Evolutionary conservation across 2,329 filamentous ascomycete species (phyloP).

Genomic region (Apiospora sp.): DNA sequence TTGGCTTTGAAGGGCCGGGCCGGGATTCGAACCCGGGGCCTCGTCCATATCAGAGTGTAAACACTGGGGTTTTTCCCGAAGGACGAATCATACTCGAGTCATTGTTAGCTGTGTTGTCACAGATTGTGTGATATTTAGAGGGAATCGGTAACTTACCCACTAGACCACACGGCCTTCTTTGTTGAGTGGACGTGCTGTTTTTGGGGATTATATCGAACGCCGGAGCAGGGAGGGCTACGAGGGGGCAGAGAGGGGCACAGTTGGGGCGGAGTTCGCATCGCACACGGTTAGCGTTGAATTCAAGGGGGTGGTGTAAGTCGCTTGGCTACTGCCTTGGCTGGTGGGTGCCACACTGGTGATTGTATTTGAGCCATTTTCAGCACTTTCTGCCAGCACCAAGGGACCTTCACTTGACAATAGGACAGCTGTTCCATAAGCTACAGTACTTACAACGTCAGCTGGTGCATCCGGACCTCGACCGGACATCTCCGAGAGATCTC

Average conservation of each 20-base stretch:
- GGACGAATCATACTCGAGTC: not conserved
- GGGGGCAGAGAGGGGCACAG: too few relatives aligned
- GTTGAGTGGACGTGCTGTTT: not conserved
- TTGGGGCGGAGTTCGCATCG: too few relatives aligned
- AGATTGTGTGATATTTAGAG: not conserved
- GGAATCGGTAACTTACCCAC: not conserved
- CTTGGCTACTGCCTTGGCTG: too few relatives aligned
- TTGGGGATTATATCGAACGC: not conserved
- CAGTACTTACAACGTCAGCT: too few relatives aligned
- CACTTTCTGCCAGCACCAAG: too few relatives aligned
- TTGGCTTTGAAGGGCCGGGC: not conserved
- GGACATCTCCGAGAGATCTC: not conserved
- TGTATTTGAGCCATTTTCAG: not conserved
- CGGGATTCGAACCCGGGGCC: slow-evolving; percentile 21
- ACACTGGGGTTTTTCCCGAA: not conserved
- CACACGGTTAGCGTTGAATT: too few relatives aligned
- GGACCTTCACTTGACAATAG: too few relatives aligned
- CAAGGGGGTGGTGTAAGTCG: too few relatives aligned
- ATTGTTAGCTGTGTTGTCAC: not conserved
- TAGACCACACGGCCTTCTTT: not conserved
- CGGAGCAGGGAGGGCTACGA: too few relatives aligned
- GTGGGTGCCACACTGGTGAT: not conserved
- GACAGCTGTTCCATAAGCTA: not conserved
- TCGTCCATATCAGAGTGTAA: not conserved
- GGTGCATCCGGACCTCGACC: not conserved